Conservation (phyloP, 176 grass and related monocot genomes). For the Oryza meridionalis region DNA sequence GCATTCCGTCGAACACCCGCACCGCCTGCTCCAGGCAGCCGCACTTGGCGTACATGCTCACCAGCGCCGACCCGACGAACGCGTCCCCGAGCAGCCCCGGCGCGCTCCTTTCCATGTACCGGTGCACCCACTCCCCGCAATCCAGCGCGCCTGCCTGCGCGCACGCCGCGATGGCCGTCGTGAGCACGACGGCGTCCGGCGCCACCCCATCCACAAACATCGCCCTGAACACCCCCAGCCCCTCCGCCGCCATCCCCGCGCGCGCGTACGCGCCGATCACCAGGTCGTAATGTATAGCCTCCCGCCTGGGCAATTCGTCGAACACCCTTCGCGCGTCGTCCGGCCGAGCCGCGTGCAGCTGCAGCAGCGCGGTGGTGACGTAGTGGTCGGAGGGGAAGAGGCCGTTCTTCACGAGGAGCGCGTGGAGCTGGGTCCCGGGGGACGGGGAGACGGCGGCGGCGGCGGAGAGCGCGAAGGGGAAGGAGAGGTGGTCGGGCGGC, state of each 20-base stretch:
- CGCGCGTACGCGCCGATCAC: constrained; percentile 63
- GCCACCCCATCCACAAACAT: constrained; percentile 52
- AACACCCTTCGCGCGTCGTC: constrained; percentile 53
- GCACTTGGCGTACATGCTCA: constrained; percentile 91
- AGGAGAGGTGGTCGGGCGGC: constrained; percentile 74
- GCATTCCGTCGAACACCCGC: constrained; percentile 68
- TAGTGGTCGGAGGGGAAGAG: constrained; percentile 74
- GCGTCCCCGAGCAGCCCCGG: constrained; percentile 48
- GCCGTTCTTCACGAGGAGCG: constrained; percentile 60
- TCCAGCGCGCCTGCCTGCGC: constrained; percentile 69
- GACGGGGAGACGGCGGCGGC: constrained; percentile 29
- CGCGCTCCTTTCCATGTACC: constrained; percentile 41
- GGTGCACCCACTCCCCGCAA: constrained; percentile 66
- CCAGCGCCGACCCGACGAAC: constrained; percentile 71
- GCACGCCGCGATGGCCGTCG: constrained; percentile 63
- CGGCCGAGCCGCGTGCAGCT: constrained; percentile 51
- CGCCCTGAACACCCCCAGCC: constrained; percentile 52
- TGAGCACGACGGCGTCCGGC: constrained; percentile 75
- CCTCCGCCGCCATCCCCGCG: constrained; percentile 47
- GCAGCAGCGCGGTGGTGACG: constrained; percentile 72
- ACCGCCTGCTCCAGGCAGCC: constrained; percentile 64
- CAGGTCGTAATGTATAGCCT: constrained; percentile 86
- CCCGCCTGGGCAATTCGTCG: constrained; percentile 56
- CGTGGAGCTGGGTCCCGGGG: constrained; percentile 62
- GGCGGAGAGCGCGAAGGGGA: constrained; percentile 80